These are phyloP conservation scores for Mrakia gelida DNA, from an alignment of 768 basidiomycete species.

Conservation along the genomic window DNA sequence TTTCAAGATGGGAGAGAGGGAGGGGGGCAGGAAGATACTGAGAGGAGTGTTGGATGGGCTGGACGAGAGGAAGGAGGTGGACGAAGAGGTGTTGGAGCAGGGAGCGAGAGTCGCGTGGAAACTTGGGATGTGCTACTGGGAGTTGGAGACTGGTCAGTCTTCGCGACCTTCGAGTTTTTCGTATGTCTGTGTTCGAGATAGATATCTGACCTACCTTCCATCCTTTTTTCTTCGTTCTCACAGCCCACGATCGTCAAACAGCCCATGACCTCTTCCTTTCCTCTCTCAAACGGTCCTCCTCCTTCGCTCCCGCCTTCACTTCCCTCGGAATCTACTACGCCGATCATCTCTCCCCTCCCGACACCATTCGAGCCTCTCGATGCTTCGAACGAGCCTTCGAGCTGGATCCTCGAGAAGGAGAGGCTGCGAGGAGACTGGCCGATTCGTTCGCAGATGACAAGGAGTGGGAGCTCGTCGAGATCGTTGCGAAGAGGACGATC, in stretches of 20 bases:
- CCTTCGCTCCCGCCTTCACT: slow-evolving; percentile 87
- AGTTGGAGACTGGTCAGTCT: slow-evolving; percentile 57
- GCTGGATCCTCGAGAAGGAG: slow-evolving; percentile 79
- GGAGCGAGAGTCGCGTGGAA: slow-evolving; percentile 79
- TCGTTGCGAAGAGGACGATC: slow-evolving; percentile 86
- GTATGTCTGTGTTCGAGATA: not conserved
- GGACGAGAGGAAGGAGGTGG: slow-evolving; percentile 41
- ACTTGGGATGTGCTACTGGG: slow-evolving; percentile 71
- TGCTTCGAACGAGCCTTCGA: slow-evolving; percentile 99
- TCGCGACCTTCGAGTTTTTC: too few species aligned
- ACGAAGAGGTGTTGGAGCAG: slow-evolving; percentile 51
- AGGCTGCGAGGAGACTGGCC: slow-evolving; percentile 77
- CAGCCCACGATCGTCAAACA: slow-evolving; percentile 47
- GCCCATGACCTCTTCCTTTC: slow-evolving; percentile 75
- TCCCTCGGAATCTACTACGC: slow-evolving; percentile 87
- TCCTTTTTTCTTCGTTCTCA: not conserved
- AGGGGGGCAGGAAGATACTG: slow-evolving; percentile 40
- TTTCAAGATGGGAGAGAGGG: slow-evolving; percentile 49
- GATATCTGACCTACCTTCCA: not conserved
- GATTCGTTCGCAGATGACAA: slow-evolving; percentile 85
- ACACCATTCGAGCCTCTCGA: slow-evolving; percentile 79
- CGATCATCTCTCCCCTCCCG: slow-evolving; percentile 64
- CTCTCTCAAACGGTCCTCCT: slow-evolving; percentile 66
- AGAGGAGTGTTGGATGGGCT: slow-evolving; percentile 40
- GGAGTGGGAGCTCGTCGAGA: slow-evolving; percentile 94